These are phyloP conservation scores for Haplosporangium sp. DNA, from an alignment of 371 early-diverging fungal genomes.

Conservation along the genomic window DNA sequence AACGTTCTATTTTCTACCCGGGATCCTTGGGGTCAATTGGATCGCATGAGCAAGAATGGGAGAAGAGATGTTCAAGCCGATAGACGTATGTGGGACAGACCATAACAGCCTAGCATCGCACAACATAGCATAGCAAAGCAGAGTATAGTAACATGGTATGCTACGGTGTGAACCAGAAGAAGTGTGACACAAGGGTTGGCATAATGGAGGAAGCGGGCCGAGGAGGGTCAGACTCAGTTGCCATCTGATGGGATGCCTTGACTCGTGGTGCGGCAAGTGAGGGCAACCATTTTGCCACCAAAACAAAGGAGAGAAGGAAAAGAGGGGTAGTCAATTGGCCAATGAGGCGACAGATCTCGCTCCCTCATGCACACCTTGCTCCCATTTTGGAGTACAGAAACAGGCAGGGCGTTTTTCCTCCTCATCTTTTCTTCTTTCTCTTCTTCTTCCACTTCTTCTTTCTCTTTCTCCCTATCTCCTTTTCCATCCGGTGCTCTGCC, in stretches of 20 bases:
- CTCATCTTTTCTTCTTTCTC: neutral
- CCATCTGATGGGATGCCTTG: neutral
- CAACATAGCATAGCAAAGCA: no score
- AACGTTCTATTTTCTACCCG: neutral
- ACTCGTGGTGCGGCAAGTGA: constrained; percentile 11
- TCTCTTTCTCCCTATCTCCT: neutral
- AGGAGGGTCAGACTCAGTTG: no score
- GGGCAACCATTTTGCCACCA: constrained; percentile 20
- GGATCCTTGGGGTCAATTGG: neutral
- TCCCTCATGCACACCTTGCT: neutral
- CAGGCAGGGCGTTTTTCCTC: neutral
- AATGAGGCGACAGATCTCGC: neutral
- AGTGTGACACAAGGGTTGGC: no score
- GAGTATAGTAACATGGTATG: no score
- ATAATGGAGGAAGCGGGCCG: no score
- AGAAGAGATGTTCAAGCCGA: neutral
- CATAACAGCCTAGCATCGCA: no score
- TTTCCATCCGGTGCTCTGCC: constrained; percentile 1
- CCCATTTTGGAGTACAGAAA: constrained; percentile 2
- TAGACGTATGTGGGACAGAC: neutral
- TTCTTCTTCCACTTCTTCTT: neutral
- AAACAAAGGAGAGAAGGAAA: neutral
- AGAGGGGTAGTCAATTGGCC: neutral
- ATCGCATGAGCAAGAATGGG: neutral
- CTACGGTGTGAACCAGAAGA: no score